A percentile compares a stretch with the other conserved stretches of the same genome.
phyloP scores from a whole-genome alignment of 192 early-diverging fungal genomes.

The Dissophora ornata region DNA sequence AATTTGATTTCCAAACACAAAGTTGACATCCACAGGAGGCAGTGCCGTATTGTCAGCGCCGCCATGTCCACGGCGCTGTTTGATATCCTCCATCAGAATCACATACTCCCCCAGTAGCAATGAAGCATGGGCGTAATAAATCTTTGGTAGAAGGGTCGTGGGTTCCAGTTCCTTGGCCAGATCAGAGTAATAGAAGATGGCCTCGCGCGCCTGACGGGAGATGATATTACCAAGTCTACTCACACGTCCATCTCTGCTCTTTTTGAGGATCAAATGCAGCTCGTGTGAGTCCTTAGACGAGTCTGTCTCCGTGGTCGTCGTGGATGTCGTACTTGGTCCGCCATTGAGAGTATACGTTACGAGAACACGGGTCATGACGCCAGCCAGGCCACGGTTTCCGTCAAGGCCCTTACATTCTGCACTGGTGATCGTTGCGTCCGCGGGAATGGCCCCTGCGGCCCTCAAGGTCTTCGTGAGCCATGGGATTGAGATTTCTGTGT shows the following conservation, averaged over 20 bases:
- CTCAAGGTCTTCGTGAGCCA: conserved; percentile 22
- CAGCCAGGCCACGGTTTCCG: conserved; percentile 32
- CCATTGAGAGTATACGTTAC: too few relatives aligned
- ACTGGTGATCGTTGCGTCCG: conserved; percentile 5
- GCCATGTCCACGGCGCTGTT: conserved; percentile 10
- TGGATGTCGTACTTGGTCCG: too few relatives aligned
- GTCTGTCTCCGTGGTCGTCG: neutral
- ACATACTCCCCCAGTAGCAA: conserved; percentile 34
- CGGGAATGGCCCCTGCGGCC: conserved; percentile 8
- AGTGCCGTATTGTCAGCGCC: neutral
- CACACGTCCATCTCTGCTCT: conserved; percentile 12
- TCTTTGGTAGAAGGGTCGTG: conserved; percentile 17
- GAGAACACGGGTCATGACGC: conserved; percentile 32
- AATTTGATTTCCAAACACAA: conserved; percentile 46
- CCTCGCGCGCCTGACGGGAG: conserved; percentile 29
- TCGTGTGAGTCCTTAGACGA: conserved; percentile 8
- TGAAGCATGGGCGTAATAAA: conserved; percentile 31
- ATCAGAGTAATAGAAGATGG: conserved; percentile 31
- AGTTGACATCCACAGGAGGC: conserved; percentile 32
- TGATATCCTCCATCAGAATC: conserved; percentile 42
- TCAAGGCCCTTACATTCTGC: conserved; percentile 30
- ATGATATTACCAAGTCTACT: conserved; percentile 23
- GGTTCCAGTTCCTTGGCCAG: conserved; percentile 24
- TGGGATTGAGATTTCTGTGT: conserved; percentile 24
- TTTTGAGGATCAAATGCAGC: conserved; percentile 32